Percentiles rank a stretch among this genome's conserved stretches.
phyloP scores from a whole-genome alignment of 306 rosid genomes.

The Vigna reflexopilosa region DNA sequence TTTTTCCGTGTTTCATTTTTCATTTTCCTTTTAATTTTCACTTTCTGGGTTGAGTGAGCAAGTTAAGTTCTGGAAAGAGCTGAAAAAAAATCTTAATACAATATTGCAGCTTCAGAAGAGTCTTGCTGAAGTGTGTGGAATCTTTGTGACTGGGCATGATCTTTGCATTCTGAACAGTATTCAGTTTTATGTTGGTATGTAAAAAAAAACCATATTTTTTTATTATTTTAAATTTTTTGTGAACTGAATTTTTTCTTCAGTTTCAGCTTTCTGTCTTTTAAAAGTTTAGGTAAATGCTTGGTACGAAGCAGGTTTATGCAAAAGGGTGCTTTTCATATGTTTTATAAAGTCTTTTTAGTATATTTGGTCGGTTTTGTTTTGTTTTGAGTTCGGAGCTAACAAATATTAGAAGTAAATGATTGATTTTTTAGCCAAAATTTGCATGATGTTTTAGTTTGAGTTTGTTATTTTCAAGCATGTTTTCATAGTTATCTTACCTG shows the following conservation, averaged over 20 bases:
- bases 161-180: slow-evolving; percentile 53
- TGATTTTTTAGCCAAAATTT: background rate
- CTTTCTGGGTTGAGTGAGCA: slow-evolving; percentile 44
- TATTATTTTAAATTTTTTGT: background rate
- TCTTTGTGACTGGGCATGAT: slow-evolving; percentile 55
- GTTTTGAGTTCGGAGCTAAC: slow-evolving; percentile 29
- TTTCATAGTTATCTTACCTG: slow-evolving; percentile 25
- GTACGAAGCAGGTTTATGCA: slow-evolving; percentile 41
- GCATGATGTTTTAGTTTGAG: slow-evolving; percentile 7
- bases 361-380: slow-evolving; percentile 19
- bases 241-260: background rate
- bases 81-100: slow-evolving; percentile 47
- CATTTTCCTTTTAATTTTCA: slow-evolving; percentile 26
- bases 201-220: background rate
- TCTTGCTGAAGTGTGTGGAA: slow-evolving; percentile 55
- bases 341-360: slow-evolving; percentile 35
- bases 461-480: slow-evolving; percentile 33
- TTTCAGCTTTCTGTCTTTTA: slow-evolving; percentile 45
- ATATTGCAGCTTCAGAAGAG: slow-evolving; percentile 44
- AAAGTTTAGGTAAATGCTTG: slow-evolving; percentile 42
- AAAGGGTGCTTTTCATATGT: slow-evolving; percentile 16
- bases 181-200: slow-evolving; percentile 41
- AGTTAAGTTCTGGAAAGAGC: slow-evolving; percentile 42
- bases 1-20: background rate
- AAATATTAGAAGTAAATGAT: slow-evolving; percentile 30